These are phyloP conservation scores for Multifurca ochricompacta DNA, from an alignment of 768 basidiomycete genomes.

Conservation along the genomic window DNA sequence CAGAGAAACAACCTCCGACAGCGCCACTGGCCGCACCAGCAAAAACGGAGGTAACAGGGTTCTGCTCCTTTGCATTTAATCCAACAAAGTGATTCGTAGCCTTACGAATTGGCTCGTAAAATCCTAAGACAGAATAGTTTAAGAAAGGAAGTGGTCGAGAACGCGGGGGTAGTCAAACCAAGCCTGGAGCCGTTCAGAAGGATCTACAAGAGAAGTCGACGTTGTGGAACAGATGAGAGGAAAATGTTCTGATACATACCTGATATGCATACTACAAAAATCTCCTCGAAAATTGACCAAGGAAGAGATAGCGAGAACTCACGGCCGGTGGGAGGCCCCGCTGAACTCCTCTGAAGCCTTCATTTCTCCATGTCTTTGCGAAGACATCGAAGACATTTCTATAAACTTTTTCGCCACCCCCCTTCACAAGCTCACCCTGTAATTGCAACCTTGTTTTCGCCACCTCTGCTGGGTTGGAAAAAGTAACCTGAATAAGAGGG, in stretches of 20 bases:
- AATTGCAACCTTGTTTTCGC: conserved; percentile 94
- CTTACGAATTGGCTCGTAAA: conserved; percentile 88
- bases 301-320: conserved; percentile 27
- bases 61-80: conserved; percentile 50
- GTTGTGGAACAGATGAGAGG: not conserved
- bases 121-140: conserved; percentile 44
- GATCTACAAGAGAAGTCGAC: conserved; percentile 42
- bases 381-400: conserved; percentile 84
- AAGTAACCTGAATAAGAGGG: conserved; percentile 53
- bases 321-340: conserved; percentile 88
- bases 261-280: conserved; percentile 76
- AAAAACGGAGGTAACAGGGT: conserved; percentile 66
- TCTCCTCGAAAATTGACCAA: conserved; percentile 3
- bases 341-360: conserved; percentile 88
- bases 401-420: conserved; percentile 68
- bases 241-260: conserved; percentile 39
- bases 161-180: conserved; percentile 36
- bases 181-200: conserved; percentile 87
- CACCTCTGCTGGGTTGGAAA: conserved; percentile 76
- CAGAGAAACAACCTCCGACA: conserved; percentile 59
- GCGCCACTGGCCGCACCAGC: conserved; percentile 89
- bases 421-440: conserved; percentile 87
- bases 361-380: conserved; percentile 79
- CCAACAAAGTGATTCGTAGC: conserved; percentile 64
- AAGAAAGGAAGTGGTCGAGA: not conserved